Percentiles rank a stretch among this genome's conserved stretches.
These are phyloP conservation scores for Heterobasidion occidentale DNA, from an alignment of 1,284 basidiomycete species.

Conservation along the genomic window DNA sequence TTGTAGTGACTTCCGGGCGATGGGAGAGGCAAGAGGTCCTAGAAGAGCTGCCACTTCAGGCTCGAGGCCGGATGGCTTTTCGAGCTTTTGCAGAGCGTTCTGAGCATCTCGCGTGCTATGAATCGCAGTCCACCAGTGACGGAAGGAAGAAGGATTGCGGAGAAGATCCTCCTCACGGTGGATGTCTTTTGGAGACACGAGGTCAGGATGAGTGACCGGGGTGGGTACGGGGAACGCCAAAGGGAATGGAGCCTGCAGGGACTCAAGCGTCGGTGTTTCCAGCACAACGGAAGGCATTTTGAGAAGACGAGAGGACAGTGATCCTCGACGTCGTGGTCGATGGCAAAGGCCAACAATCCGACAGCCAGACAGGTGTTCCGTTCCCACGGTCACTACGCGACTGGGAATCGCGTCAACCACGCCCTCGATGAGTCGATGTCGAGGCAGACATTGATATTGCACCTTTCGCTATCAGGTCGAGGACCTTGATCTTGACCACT, in stretches of 20 bases:
- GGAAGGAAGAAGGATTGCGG: slow-evolving; percentile 85
- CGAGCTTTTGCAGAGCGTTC: slow-evolving; percentile 46
- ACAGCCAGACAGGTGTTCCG: no score
- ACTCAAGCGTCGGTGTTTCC: slow-evolving; percentile 38
- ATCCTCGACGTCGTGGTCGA: background rate
- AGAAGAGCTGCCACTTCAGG: slow-evolving; percentile 47
- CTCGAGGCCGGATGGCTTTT: slow-evolving; percentile 37
- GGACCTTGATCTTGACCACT: no score
- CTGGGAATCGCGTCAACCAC: no score
- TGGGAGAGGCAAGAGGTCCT: slow-evolving; percentile 69
- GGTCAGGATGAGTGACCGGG: slow-evolving; percentile 68
- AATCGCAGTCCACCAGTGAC: slow-evolving; percentile 90
- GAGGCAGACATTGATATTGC: no score
- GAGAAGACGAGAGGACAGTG: background rate
- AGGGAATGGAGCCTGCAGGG: slow-evolving; percentile 61
- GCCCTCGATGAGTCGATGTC: no score
- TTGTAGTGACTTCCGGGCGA: slow-evolving; percentile 71
- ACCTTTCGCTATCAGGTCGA: no score
- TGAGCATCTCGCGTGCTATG: slow-evolving; percentile 67
- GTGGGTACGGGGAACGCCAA: slow-evolving; percentile 81
- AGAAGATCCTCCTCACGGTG: slow-evolving; percentile 94
- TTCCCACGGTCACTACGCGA: no score
- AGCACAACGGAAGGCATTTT: slow-evolving; percentile 48
- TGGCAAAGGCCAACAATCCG: no score
- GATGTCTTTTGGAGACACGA: slow-evolving; percentile 75